Evolutionary conservation across 2,329 filamentous ascomycete genomes (phyloP).

Genomic region (Colletotrichum sansevieriae): DNA sequence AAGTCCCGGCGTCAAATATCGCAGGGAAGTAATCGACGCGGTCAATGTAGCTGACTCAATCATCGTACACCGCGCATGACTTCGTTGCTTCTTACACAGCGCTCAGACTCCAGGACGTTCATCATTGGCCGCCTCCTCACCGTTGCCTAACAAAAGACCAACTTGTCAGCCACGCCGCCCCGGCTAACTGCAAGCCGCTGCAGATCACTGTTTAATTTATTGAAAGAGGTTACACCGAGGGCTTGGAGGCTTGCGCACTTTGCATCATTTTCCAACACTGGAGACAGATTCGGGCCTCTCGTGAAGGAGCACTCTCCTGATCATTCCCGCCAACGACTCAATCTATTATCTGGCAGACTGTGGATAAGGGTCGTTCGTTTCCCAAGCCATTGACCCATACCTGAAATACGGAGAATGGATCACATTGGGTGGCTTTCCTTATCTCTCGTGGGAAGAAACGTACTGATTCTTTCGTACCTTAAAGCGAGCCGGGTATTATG

Average conservation of each 20-base stretch:
- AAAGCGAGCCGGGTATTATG: not conserved
- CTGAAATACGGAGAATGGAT: not conserved
- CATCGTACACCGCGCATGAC: not conserved
- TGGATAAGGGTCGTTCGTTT: not conserved
- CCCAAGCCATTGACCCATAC: not conserved
- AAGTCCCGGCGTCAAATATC: constrained; percentile 2
- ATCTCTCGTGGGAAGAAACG: not conserved
- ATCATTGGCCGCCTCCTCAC: constrained; percentile 3
- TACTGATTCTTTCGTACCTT: no score
- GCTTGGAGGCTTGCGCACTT: not conserved
- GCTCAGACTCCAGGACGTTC: not conserved
- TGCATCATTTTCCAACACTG: not conserved
- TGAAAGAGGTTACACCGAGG: constrained; percentile 1
- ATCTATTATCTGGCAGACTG: no score
- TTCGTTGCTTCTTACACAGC: constrained; percentile 28
- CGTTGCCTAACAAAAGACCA: not conserved
- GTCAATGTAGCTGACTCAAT: constrained; percentile 1
- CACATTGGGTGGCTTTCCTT: not conserved
- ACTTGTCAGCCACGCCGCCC: not conserved
- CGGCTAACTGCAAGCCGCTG: constrained; percentile 32
- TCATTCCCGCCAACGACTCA: not conserved
- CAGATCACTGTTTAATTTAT: constrained; percentile 32
- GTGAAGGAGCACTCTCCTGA: not conserved
- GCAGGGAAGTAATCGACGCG: not conserved
- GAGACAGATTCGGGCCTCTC: not conserved